Conservation (phyloP, 129 eudicot genomes). For the Sambucus nigra region DNA sequence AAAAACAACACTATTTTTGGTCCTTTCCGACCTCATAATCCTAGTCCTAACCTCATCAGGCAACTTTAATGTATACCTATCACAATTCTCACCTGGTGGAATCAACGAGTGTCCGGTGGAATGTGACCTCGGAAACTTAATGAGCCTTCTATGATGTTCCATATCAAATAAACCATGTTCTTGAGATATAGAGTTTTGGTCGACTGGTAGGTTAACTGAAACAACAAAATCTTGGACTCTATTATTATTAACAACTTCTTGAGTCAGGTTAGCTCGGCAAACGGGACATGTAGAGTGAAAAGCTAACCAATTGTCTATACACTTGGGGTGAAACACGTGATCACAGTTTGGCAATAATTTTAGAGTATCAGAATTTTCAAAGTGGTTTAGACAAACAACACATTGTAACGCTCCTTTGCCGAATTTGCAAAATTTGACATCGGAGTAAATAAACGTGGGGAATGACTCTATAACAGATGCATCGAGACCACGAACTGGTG, state of each 20-base stretch:
- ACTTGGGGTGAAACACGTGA: slow-evolving; percentile 50
- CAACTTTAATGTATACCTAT: slow-evolving; percentile 40
- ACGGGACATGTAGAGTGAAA: slow-evolving; percentile 53
- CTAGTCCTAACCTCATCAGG: slow-evolving; percentile 37
- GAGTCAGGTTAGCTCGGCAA: slow-evolving; percentile 37
- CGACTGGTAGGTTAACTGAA: background rate
- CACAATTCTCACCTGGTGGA: slow-evolving; percentile 26
- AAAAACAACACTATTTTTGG: slow-evolving; percentile 17
- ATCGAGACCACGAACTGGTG: slow-evolving; percentile 26
- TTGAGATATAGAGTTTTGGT: slow-evolving; percentile 1
- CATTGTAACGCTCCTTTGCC: slow-evolving; percentile 40
- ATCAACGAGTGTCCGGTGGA: slow-evolving; percentile 49
- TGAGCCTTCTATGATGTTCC: background rate
- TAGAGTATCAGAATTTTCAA: slow-evolving; percentile 24
- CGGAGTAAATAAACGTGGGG: slow-evolving; percentile 39
- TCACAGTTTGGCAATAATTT: slow-evolving; percentile 37
- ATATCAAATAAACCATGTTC: too few relatives aligned
- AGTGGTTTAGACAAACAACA: slow-evolving; percentile 42
- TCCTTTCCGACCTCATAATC: slow-evolving; percentile 23
- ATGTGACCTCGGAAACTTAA: slow-evolving; percentile 28
- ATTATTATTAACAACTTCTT: background rate
- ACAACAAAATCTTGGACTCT: background rate
- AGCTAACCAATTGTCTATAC: slow-evolving; percentile 52
- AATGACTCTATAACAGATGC: slow-evolving; percentile 16
- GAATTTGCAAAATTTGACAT: slow-evolving; percentile 26